A percentile compares a stretch with the other conserved stretches of the same genome.
phyloP scores from a whole-genome alignment of 257 asterid species.

The Coffea eugenioides region DNA sequence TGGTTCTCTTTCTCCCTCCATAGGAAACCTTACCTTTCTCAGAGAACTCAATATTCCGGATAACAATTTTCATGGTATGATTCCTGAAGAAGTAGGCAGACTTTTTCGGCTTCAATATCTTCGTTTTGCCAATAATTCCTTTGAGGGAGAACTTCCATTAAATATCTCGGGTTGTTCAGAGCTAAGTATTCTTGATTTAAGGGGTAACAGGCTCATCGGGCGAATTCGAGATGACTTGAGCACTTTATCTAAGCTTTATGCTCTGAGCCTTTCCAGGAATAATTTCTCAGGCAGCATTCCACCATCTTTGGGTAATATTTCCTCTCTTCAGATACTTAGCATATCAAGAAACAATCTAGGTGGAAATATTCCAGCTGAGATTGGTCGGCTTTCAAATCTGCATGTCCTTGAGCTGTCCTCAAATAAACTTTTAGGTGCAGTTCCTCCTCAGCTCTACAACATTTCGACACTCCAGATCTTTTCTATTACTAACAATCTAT shows the following conservation, averaged over 20 bases:
- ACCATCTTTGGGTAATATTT: conserved; percentile 20
- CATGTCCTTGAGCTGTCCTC: no score
- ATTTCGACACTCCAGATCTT: conserved; percentile 4
- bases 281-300: conserved; percentile 18
- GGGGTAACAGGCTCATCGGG: conserved; percentile 12
- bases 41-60: no score
- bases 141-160: no score
- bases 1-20: no score
- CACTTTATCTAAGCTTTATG: conserved; percentile 10
- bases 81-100: no score
- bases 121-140: neutral
- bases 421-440: no score
- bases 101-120: no score
- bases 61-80: no score
- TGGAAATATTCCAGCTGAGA: no score
- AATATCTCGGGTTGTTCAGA: no score
- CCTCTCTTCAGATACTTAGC: conserved; percentile 17
- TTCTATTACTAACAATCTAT: conserved; percentile 19
- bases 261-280: conserved; percentile 15
- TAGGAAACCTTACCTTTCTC: no score
- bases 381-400: no score
- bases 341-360: conserved; percentile 16
- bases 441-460: conserved; percentile 20
- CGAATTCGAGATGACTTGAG: neutral
- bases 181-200: neutral